Base-by-base conservation (phyloP, 2,329 filamentous ascomycete genomes). In the Paecilomyces sp. region DNA sequence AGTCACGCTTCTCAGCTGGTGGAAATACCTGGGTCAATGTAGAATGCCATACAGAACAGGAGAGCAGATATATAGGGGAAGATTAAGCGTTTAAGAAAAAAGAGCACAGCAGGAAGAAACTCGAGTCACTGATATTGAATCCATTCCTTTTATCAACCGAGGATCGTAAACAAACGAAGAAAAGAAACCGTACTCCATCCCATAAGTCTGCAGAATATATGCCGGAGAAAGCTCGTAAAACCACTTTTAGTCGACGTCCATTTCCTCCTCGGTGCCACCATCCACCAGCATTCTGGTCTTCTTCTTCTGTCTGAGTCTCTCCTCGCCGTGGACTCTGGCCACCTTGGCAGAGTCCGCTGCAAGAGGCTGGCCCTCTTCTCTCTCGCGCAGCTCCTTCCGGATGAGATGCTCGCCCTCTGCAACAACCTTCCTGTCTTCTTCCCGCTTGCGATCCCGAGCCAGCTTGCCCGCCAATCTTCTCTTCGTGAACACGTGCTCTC, bases 401-500 rank as follows among this genome's bases (percentile, higher is more conserved):
- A 99, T 85, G 75, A 99, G 83, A 79, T 99, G 94, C 81, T 92
- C 87, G 78, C 96, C 93, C 81, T 94, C 87, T 67, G 88, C 88
- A 57, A 99, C 92, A 66, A 97, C 83, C 81, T 93, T 94, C 75
- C 91, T 83, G 72, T 96, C 91, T 64, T 84, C 81, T 69, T 88
- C 89, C 65, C 90, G 82, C 80, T 94, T 87, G 72, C 87, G 85
- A 76, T 89, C 89, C 78, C 89, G 88, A 58, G 74, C 74, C 55
- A 74, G 60, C 80, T 95, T 96, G 75, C 92, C 92, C 57, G 87
- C 87, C 90, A 97, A 92, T 74, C 94, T 88, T 73, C 89, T 88
- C 85, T 91, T 92, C 83, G 96, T 97, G 80, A 97, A 96, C 65
- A 89, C 89, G 67, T 91, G 85, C 83, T 97, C 93, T 72, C 94